Conservation (phyloP, 805 yeast species). For the Candida xiaguanensis region DNA sequence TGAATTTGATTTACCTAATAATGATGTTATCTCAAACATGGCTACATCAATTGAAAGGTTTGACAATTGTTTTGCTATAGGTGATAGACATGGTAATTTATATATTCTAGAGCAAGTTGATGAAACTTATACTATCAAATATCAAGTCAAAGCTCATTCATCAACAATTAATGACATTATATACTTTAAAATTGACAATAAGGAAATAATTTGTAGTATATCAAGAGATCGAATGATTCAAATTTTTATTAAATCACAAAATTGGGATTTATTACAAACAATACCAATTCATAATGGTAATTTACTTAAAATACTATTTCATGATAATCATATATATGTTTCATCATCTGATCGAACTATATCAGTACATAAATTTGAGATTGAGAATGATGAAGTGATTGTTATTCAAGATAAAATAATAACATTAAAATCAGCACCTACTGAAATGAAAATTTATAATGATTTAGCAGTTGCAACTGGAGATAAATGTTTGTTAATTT, state of each 20-base stretch:
- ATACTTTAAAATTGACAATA: slow-evolving; percentile 24
- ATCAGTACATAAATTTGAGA: slow-evolving; percentile 45
- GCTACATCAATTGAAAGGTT: slow-evolving; percentile 39
- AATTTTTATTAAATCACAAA: slow-evolving; percentile 27
- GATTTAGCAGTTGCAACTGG: slow-evolving; percentile 50
- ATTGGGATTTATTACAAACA: slow-evolving; percentile 58
- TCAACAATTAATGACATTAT: slow-evolving; percentile 47
- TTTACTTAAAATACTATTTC: slow-evolving; percentile 34
- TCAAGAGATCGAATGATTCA: slow-evolving; percentile 66
- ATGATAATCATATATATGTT: slow-evolving; percentile 37
- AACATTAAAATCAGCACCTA: slow-evolving; percentile 49
- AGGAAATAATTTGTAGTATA: slow-evolving; percentile 41
- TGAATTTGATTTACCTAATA: slow-evolving; percentile 18
- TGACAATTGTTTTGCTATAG: slow-evolving; percentile 30
- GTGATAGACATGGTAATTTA: slow-evolving; percentile 49
- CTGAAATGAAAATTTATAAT: slow-evolving; percentile 33
- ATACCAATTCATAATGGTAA: slow-evolving; percentile 57
- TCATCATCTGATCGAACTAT: slow-evolving; percentile 63
- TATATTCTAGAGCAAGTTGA: slow-evolving; percentile 18
- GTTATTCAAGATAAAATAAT: slow-evolving; percentile 43
- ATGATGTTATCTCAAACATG: slow-evolving; percentile 36
- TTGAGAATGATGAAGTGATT: slow-evolving; percentile 15
- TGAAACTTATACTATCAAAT: slow-evolving; percentile 12
- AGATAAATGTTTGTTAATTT: slow-evolving; percentile 47
- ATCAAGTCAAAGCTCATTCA: slow-evolving; percentile 45